Evolutionary conservation across 768 basidiomycete genomes (phyloP).

Genomic region (Lyophyllum decastes): DNA sequence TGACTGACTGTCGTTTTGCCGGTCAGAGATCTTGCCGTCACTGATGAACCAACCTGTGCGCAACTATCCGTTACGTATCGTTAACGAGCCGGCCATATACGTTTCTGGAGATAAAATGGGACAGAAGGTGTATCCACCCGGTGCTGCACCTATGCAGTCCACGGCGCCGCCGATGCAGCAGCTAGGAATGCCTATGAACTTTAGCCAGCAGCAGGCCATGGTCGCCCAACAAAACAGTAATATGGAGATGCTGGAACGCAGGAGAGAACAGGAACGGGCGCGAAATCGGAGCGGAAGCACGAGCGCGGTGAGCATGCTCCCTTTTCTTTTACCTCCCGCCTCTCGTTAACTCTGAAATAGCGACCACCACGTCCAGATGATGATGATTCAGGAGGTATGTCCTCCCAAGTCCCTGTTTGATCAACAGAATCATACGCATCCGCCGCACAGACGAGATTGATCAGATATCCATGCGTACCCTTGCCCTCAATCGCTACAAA

Average conservation of each 20-base stretch:
- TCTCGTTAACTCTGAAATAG: constrained; percentile 20
- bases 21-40: constrained; percentile 58
- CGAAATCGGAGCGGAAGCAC: constrained; percentile 47
- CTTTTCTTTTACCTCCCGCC: background rate
- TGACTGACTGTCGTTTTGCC: constrained; percentile 10
- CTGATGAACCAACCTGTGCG: constrained; percentile 65
- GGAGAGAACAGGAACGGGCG: constrained; percentile 60
- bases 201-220: constrained; percentile 60
- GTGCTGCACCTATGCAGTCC: constrained; percentile 25
- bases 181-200: constrained; percentile 34
- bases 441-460: constrained; percentile 58
- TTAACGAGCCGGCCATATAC: constrained; percentile 68
- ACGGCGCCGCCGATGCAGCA: constrained; percentile 28
- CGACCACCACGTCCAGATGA: constrained; percentile 45
- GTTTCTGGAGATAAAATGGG: constrained; percentile 75
- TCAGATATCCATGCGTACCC: constrained; percentile 68
- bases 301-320: constrained; percentile 34
- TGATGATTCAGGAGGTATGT: constrained; percentile 67
- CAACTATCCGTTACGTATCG: constrained; percentile 65
- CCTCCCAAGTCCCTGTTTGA: background rate
- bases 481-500: constrained; percentile 71
- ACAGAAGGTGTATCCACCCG: constrained; percentile 56
- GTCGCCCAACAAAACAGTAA: constrained; percentile 70
- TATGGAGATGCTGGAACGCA: constrained; percentile 73
- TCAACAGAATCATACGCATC: background rate